Evolutionary conservation across 345 rosid species (phyloP).

Genomic region (Mangifera indica): DNA sequence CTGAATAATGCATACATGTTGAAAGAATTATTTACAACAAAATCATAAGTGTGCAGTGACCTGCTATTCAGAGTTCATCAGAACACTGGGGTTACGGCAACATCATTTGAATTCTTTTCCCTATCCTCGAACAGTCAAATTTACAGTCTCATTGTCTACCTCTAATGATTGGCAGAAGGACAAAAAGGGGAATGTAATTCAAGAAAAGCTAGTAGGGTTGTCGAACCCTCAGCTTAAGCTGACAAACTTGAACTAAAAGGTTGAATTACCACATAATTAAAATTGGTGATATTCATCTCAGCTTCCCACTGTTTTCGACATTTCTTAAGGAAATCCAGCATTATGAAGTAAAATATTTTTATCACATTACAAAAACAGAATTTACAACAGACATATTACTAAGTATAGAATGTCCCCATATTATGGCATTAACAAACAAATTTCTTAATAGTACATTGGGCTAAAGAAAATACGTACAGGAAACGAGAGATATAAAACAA

Average conservation of each 20-base stretch:
- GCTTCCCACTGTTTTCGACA: neutral
- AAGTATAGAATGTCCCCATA: neutral
- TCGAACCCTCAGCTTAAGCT: no score
- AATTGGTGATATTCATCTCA: neutral
- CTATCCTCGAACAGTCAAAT: no score
- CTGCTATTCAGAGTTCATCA: neutral
- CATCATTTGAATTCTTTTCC: neutral
- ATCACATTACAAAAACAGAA: neutral
- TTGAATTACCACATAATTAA: no score
- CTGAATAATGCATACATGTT: no score
- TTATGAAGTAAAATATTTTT: neutral
- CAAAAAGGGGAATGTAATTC: no score
- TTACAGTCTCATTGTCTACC: no score
- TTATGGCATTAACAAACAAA: neutral
- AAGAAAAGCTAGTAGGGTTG: no score
- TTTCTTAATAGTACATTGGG: neutral
- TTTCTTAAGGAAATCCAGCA: neutral
- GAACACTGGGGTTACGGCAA: neutral
- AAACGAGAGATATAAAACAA: conserved; percentile 89
- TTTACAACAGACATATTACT: neutral
- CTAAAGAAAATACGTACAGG: conserved; percentile 55
- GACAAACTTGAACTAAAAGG: no score
- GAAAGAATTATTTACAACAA: neutral
- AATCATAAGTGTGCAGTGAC: neutral
- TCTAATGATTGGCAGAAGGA: no score